Evolutionary conservation across 192 early-diverging fungal genomes (phyloP), one percentile per base, ranked within the genome.

Genomic region (Backusella morwellensis): DNA sequence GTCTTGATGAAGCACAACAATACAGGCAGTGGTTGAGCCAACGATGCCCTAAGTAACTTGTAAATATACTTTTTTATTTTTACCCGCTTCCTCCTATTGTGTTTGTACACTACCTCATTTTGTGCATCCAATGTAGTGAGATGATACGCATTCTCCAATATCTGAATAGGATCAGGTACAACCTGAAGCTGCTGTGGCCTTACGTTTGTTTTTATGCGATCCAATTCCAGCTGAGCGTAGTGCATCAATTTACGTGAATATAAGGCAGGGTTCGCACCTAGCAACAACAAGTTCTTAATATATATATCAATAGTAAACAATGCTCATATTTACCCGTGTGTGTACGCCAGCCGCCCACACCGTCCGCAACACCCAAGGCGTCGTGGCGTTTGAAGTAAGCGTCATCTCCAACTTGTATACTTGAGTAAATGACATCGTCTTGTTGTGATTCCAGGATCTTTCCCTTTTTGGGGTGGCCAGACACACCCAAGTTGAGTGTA

Each of bases 241-340:
- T 98, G 97, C 98, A 99, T 99, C 73, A 99, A 80, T 76, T 95
- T 93, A 56, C 93, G 90, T 21, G 96, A 93, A 86, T 94, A 99
- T 35, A 97, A 84, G 19, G 96, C 93, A 50, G 98, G 93, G 76
- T 99, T 93, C 0, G 96, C 96, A 54, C 93, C 93, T 93, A 80
- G 32, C 32, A 32, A n/a, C 50, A 66, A 1, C 34, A 15, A 4
- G 15, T 44, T 52, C 4, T 52, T 32, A 2, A 59, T 74, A 35
- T 19, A 35, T 59, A 52, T 75, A 59, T 75, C n/a, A 41, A 50
- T 66, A 70, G 35, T 32, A 41, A n/a, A 23, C 0, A 42, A 73
- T 15, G 3, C 1, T 34, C 5, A 21, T 59, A 12, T 38, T 76
- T 76, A 72, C 80, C 80, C 44, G 35, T 67, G 26, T 77, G 77